Base-by-base conservation (phyloP, 306 rosid genomes). In the Malus sieversii region DNA sequence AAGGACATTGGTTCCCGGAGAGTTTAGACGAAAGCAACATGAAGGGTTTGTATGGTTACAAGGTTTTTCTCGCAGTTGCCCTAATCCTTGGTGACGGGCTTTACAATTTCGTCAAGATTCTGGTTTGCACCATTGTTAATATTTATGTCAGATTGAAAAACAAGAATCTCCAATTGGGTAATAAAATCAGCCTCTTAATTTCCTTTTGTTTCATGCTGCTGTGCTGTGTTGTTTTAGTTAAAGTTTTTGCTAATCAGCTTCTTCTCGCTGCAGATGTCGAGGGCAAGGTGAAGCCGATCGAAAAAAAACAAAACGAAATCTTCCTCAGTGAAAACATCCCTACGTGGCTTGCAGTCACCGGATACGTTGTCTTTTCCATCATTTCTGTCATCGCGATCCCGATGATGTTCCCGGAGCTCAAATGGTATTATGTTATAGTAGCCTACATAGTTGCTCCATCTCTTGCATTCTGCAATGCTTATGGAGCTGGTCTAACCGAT, bases 391-490 rank as follows among this genome's bases (percentile, higher is more conserved):
- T 95, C 8, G 75, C 66, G 19, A 89, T 92, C 76, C 98, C 98
- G 0, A 73, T 46, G 63, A 86, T 85, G 88, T 87, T 87, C 84
- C 89, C 89, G 8, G 87, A 83, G 16, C 84, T 87, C 3, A 85
- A 83, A 79, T 85, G 89, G 91, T 85, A 83, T 68, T 85, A 67
- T 55, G 84, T 85, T 1, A 52, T 85, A 5, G 75, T 42, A 2
- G 87, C 86, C 33, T 87, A 87, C 79, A 32, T 87, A 19, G 55
- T 87, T 18, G 97, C 97, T 42, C 99, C 99, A 12, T 82, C 99
- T 25, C 90, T 95, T 3, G 99, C 97, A 57, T 95, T 95, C 85
- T 95, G 97, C 76, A 95, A 95, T 42, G 97, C 97, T 19, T 95
- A 84, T 32, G 97, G 97, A 57, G 88, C 97, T 13, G 97, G 99